phyloP scores from a whole-genome alignment of 2,329 filamentous ascomycete species.

The Fusarium beomiforme region DNA sequence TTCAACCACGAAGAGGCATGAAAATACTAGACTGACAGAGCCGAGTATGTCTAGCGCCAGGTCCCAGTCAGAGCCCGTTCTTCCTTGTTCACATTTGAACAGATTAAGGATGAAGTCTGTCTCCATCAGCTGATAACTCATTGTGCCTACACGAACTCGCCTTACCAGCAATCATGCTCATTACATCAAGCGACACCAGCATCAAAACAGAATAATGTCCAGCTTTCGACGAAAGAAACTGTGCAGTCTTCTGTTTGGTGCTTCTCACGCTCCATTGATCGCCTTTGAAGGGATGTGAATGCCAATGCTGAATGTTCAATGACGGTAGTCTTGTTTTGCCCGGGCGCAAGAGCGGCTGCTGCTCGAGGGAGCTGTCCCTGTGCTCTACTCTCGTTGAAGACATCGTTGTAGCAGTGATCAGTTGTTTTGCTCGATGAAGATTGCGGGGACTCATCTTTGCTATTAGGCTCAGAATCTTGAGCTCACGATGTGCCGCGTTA shows the following conservation, averaged over 20 bases:
- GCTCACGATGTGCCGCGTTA: background rate
- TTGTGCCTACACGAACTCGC: rapidly evolving
- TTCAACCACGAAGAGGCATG: constrained; percentile 5
- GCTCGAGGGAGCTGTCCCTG: background rate
- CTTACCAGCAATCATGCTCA: constrained; percentile 18
- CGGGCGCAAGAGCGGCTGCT: background rate
- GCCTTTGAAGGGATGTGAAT: background rate
- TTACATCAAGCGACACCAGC: constrained; percentile 10
- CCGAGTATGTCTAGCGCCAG: background rate
- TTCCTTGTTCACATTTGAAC: constrained; percentile 3
- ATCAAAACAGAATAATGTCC: constrained; percentile 6
- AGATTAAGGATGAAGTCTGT: constrained; percentile 6
- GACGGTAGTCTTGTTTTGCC: background rate
- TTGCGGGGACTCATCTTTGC: rapidly evolving
- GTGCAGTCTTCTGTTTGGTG: background rate
- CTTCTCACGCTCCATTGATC: background rate
- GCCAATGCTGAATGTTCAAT: constrained; percentile 11
- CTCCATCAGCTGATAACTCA: rapidly evolving
- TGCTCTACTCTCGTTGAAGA: background rate
- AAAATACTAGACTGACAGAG: background rate
- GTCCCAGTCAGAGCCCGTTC: background rate
- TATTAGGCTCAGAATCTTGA: rapidly evolving
- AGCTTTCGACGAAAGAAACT: background rate
- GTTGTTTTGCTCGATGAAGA: rapidly evolving
- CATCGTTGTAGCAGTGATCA: rapidly evolving